Evolutionary conservation across 2,329 filamentous ascomycete genomes (phyloP).

Genomic region (Metarhizium anisopliae): DNA sequence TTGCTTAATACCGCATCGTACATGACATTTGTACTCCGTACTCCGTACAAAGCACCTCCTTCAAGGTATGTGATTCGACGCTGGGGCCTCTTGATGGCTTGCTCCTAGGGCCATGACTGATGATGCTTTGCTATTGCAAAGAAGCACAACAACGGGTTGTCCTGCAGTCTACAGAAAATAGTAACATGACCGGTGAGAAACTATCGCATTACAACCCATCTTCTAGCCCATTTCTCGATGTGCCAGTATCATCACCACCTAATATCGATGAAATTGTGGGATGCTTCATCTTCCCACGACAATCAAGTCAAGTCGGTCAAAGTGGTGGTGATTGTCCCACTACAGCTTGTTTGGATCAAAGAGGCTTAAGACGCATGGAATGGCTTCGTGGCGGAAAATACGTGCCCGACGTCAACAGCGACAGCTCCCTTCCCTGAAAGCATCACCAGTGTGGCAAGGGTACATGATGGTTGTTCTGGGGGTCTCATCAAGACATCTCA

Average conservation of each 20-base stretch:
- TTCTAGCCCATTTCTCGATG: background rate
- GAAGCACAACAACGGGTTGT: background rate
- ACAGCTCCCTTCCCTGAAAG: background rate
- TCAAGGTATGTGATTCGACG: too few species aligned
- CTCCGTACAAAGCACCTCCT: too few species aligned
- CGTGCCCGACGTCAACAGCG: background rate
- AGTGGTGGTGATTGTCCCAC: background rate
- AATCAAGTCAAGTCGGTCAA: background rate
- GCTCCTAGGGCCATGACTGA: background rate
- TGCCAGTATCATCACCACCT: background rate
- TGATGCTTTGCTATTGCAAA: background rate
- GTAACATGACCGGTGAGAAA: background rate
- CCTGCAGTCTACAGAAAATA: background rate
- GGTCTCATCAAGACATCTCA: background rate
- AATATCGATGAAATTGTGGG: background rate
- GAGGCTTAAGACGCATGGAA: background rate
- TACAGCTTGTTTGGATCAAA: background rate
- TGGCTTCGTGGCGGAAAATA: background rate
- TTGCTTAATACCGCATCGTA: background rate
- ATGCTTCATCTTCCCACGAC: background rate
- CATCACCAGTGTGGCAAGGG: background rate
- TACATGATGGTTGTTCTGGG: background rate
- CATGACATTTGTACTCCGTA: background rate
- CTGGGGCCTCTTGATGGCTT: background rate
- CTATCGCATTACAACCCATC: background rate